phyloP scores from a whole-genome alignment of 768 basidiomycete genomes.

The Suillus brevipes region DNA sequence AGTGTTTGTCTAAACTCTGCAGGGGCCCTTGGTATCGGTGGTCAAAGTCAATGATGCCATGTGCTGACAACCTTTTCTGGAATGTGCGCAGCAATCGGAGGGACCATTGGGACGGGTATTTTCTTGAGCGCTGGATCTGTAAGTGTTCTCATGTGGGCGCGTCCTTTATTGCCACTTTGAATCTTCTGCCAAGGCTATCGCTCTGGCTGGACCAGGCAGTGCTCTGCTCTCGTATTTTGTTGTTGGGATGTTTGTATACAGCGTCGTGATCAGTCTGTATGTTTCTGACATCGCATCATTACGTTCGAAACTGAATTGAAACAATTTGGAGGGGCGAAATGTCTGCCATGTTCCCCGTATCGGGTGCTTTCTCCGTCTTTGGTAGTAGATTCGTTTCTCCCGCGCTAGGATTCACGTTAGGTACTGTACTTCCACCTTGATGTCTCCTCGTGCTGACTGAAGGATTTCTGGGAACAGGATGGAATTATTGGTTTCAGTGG shows the following conservation, averaged over 20 bases:
- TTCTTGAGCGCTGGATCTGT: conserved; percentile 61
- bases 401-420: conserved; percentile 58
- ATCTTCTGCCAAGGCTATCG: conserved; percentile 41
- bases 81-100: conserved; percentile 46
- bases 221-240: conserved; percentile 61
- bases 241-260: conserved; percentile 59
- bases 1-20: conserved; percentile 7
- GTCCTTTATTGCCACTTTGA: not conserved
- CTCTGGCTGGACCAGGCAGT: conserved; percentile 59
- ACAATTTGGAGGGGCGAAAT: conserved; percentile 56
- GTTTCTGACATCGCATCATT: conserved; percentile 8
- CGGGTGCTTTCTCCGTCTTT: conserved; percentile 60
- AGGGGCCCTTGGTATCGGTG: not conserved
- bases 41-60: not conserved
- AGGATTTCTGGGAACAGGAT: conserved; percentile 33
- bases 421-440: conserved; percentile 22
- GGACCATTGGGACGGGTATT: conserved; percentile 61
- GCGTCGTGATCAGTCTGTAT: conserved; percentile 60
- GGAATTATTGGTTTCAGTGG: conserved; percentile 61
- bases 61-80: not conserved
- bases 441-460: not conserved
- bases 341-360: conserved; percentile 62
- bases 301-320: not conserved
- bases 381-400: conserved; percentile 60
- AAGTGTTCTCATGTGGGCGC: conserved; percentile 14